Conservation (phyloP, 2,329 filamentous ascomycete genomes). For the Ophiostoma himal-ulmi region DNA sequence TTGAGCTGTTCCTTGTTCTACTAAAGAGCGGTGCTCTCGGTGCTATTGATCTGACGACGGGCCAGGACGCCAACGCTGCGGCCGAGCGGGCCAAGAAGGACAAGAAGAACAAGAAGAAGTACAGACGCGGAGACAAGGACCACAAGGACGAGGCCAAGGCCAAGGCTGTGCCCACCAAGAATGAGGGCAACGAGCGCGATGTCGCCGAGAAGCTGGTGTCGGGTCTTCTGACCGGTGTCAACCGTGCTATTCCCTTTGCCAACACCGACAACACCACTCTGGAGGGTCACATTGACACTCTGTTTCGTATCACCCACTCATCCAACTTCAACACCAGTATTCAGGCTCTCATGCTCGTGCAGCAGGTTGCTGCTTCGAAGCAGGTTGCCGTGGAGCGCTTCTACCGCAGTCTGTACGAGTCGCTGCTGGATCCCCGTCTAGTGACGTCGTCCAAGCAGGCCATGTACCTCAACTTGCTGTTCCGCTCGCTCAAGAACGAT, state of each 20-base stretch:
- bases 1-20: constrained; percentile 76
- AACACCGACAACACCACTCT: constrained; percentile 71
- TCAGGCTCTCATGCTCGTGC: constrained; percentile 89
- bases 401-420: constrained; percentile 93
- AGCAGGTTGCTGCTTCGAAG: constrained; percentile 78
- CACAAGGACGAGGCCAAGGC: constrained; percentile 34
- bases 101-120: constrained; percentile 27
- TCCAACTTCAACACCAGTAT: constrained; percentile 99
- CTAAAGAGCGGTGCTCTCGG: constrained; percentile 57
- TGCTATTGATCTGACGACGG: constrained; percentile 36
- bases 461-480: constrained; percentile 87
- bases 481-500: constrained; percentile 81
- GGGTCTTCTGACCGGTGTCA: constrained; percentile 86
- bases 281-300: constrained; percentile 82
- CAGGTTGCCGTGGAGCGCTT: constrained; percentile 82
- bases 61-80: constrained; percentile 27
- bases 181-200: constrained; percentile 51
- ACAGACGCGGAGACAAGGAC: constrained; percentile 24
- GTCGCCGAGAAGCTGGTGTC: constrained; percentile 87
- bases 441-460: constrained; percentile 89
- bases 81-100: constrained; percentile 34
- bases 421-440: constrained; percentile 81
- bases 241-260: constrained; percentile 90
- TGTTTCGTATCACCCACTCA: constrained; percentile 94
- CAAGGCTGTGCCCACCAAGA: constrained; percentile 19